Evolutionary conservation across 352 stramenopile genomes (phyloP).

Genomic region (Globisporangium nodosum): DNA sequence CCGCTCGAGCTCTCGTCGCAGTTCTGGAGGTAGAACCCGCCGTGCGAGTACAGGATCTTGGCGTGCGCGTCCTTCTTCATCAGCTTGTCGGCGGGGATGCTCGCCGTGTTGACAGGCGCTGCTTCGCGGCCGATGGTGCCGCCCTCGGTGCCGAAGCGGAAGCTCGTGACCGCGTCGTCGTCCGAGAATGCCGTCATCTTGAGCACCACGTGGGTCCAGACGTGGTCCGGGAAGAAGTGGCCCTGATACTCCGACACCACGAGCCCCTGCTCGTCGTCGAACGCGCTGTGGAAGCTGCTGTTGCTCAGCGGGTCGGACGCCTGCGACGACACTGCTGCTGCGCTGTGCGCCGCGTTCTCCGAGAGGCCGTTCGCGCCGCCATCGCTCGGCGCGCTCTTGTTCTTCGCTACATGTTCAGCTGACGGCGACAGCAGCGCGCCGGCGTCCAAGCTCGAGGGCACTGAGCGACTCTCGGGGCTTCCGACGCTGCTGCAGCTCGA

Average conservation of each 20-base stretch:
- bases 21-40: conserved; percentile 65
- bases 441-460: conserved; percentile 3
- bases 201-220: conserved; percentile 68
- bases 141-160: conserved; percentile 46
- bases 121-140: conserved; percentile 47
- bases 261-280: conserved; percentile 2
- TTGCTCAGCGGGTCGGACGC: background rate
- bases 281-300: conserved; percentile 7
- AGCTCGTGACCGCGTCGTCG: conserved; percentile 70
- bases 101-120: conserved; percentile 40
- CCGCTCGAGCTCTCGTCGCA: conserved; percentile 38
- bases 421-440: background rate
- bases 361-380: background rate
- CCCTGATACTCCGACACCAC: conserved; percentile 20
- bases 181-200: conserved; percentile 83
- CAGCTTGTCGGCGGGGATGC: conserved; percentile 72
- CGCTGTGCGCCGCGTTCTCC: background rate
- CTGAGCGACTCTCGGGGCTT: conserved; percentile 5
- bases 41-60: conserved; percentile 40
- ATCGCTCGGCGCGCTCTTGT: background rate
- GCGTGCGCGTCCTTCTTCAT: conserved; percentile 49
- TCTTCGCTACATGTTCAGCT: background rate
- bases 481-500: conserved; percentile 21
- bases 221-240: conserved; percentile 27
- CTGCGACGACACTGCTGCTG: background rate